Base-by-base conservation (phyloP, 768 basidiomycete genomes). In the Boletus sp. region DNA sequence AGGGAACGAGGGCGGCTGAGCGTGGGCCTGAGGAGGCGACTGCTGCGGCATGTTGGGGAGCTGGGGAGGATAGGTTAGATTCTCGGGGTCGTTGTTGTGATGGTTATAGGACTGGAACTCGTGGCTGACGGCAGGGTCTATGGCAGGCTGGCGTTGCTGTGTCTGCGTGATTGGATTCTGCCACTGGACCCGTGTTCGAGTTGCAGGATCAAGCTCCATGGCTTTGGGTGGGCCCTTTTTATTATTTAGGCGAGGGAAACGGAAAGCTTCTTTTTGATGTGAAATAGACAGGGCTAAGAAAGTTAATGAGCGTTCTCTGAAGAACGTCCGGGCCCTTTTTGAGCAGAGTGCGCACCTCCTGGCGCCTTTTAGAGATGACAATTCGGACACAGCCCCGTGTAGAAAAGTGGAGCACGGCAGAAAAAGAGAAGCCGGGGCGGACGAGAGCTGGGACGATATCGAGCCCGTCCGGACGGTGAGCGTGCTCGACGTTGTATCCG, bases 181-280 rank as follows among this genome's bases (percentile, higher is more conserved):
- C 70, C 70, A 71, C 68, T 72, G 68, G 50, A 60, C 70, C 66
- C 73, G 72, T 68, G 71, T 60, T 60, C 64, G 65, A 58, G 64
- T 63, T 62, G 67, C 59, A 29, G 72, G 67, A 64, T 76, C 71
- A 63, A 68, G 59, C 62, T 69, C 67, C 73, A 76, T 70, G 71
- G 61, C 62, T 61, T 50, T 56, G 60, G 53, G 66, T 62, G 57
- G 59, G 69, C 61, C 62, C 63, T 68, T 70, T 71, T 68, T 72
- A 72, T 73, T 71, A 60, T 66, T 73, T 72, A 71, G 59, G 70
- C 70, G 70, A 71, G 70, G 70, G 71, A 72, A 70, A 66, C 52
- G 57, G 56, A 62, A 52, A 63, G 59, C 63, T 71, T 73, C 66
- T 64, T 70, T 70, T 66, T 70, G 70, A 71, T 71, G 65, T 71